Evolutionary conservation across 208 protist species (phyloP), one percentile per base, ranked within the genome.

Genomic region (Leishmania braziliensis): DNA sequence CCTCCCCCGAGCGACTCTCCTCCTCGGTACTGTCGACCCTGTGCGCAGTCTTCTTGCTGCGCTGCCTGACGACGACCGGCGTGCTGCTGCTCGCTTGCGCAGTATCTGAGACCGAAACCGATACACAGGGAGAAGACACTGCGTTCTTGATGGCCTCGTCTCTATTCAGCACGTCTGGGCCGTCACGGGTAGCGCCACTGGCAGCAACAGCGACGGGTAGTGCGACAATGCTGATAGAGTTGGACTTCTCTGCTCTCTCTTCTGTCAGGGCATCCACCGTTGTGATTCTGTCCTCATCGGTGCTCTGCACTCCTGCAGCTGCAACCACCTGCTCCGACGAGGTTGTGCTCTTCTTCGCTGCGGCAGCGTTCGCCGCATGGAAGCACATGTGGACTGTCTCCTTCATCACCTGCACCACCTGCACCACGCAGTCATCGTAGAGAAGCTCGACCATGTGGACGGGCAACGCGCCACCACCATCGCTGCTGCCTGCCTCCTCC

Each of bases 311-410:
- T 29, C n/a, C 46, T 56, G 51, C 51, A 2, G 16, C 51, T 16
- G 26, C 29, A 1, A 39, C 48, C 1, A 18, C 53, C 12, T 50
- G 18, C 39, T 68, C 9, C 20, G 74, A 29, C 39, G 33, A 58
- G 54, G 36, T 18, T 5, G 8, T 23, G 2, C 54, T 9, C 56
- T 39, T 39, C 50, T n/a, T 51, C 33, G 56, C 50, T 46, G 53
- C 9, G 12, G 58, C n/a, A 33, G 79, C 50, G 39, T 54, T 65
- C 2, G 33, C 77, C 23, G 36, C 54, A 36, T 56, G 56, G 16
- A 97, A 81, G 26, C 81, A 66, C 94, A 97, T 95, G 84, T 88
- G 90, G 8, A 97, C 75, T 0, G 95, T 85, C 74, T 97, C 94
- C 71, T 92, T 86, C 77, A 87, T 88, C 43, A 96, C 88, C 33